Evolutionary conservation across 345 rosid genomes (phyloP), one percentile per base, ranked within the genome.

Genomic region (Garcia nutans): DNA sequence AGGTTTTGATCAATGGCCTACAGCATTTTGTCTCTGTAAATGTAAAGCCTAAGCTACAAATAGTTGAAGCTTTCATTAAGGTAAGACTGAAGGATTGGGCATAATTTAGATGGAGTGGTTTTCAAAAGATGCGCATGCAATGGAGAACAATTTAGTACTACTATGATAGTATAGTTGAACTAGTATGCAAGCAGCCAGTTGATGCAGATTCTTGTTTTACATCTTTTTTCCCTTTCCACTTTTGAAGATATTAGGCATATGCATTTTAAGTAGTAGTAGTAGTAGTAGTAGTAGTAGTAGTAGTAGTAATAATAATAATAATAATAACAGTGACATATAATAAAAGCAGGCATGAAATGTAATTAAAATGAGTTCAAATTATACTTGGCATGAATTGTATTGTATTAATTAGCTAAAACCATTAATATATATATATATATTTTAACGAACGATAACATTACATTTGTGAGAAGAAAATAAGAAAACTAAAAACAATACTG

Each of bases 1-100:
- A 93, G 99, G 97, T 96, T 79, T 84, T 96, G 66, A 93, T 92
- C 80, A 90, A 86, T 74, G 99, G 99, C 78, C 87, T 93, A 31
- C 92, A 90, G 68, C 97, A 88, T 80, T 89, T 93, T 76, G 98
- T 90, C 74, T 76, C 91, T n/a, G 56, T 81, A 59, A 89, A 89
- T 72, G 97, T 91, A 74, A 89, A 82, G 85, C 93, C 93, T 19
- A 93, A 87, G 86, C 79, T 96, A 49, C 97, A 92, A 70, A 81
- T 78, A 31, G 98, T 96, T 44, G 97, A 91, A 75, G 80, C 97
- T 70, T 96, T 91, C 80, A 90, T 93, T 69, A 96, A 92, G 97
- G 98, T 93, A 79, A 71, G 74, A 42, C 11, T 61, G 98, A 92
- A 79, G 70, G 74, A 42, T 11, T 61, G 41, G 16, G 70, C 55